Base-by-base conservation (phyloP, 441 rosid species). In the Raphanus hybrid region DNA sequence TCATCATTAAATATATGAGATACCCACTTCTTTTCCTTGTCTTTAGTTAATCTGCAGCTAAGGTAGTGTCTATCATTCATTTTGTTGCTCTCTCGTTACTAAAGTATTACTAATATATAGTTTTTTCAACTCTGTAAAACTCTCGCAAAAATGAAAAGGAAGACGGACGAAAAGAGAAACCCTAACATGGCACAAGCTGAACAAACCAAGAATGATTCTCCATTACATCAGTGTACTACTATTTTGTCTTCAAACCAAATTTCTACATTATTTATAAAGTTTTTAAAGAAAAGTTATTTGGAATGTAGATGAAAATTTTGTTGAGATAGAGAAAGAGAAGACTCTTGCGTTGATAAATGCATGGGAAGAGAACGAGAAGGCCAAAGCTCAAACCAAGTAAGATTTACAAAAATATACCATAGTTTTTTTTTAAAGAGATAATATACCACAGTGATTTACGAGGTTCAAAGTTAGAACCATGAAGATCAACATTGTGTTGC, bases 301-400 rank as follows among this genome's bases (percentile, higher is more conserved):
- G 59, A 23, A 11, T 68, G 20, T 64, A 79, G 82, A 73, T 69
- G 75, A 29, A 10, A 66, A 67, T 1, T 11, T 69, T 29, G 52
- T 63, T 68, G 70, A 74, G 69, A 57, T 78, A 63, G 82, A 79
- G 71, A 68, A 63, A 43, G 75, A 78, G 70, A 78, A 78, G 67
- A 73, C 67, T 35, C 66, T 73, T 54, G 78, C 82, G 2, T 74
- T 78, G 71, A 69, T 78, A 59, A 64, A 78, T 11, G 78, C 78
- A 69, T 79, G 82, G 78, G 78, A 79, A 74, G 82, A 69, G 54
- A 79, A 74, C 45, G 78, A 79, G 70, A 79, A 79, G 71, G 82
- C 82, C 32, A 79, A 73, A 79, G 71, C 75, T 69, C 70, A 74
- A 32, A 74, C 74, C 75, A 79, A 79, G 82, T 79, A 74, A 74